These are phyloP conservation scores for Podospora australis DNA, from an alignment of 495 filamentous ascomycete genomes.

Conservation along the genomic window DNA sequence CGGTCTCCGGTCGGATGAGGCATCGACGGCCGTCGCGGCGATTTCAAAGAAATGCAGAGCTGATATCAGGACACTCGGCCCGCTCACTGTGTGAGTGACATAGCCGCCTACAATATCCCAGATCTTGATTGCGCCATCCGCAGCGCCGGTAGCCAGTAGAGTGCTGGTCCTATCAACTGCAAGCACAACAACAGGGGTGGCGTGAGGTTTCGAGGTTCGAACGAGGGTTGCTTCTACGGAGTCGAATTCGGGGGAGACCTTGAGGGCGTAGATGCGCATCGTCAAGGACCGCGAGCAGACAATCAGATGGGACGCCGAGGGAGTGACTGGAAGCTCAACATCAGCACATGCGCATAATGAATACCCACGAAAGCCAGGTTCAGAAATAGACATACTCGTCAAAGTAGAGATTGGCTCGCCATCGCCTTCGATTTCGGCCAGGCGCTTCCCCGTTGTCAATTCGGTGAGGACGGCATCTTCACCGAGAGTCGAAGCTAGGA, in stretches of 20 bases:
- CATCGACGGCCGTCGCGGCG: constrained; percentile 33
- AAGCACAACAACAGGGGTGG: constrained; percentile 76
- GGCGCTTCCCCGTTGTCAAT: constrained; percentile 71
- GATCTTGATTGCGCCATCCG: constrained; percentile 89
- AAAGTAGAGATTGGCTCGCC: constrained; percentile 86
- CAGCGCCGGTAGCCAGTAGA: constrained; percentile 81
- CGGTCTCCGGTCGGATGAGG: constrained; percentile 13
- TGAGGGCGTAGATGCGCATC: constrained; percentile 82
- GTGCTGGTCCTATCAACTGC: constrained; percentile 82
- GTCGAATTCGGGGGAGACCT: constrained; percentile 46
- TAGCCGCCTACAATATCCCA: constrained; percentile 93
- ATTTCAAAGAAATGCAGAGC: constrained; percentile 88
- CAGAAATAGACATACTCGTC: constrained; percentile 65
- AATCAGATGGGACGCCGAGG: constrained; percentile 78
- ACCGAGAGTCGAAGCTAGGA: constrained; percentile 78
- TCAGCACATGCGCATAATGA: constrained; percentile 32
- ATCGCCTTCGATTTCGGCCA: constrained; percentile 89
- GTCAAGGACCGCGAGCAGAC: constrained; percentile 88
- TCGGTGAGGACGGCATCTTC: constrained; percentile 88
- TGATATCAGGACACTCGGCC: constrained; percentile 83
- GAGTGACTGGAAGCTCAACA: too few relatives aligned
- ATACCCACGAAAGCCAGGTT: neutral
- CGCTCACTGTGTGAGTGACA: constrained; percentile 90
- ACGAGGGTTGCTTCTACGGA: constrained; percentile 59
- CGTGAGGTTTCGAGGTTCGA: constrained; percentile 83